Evolutionary conservation across 371 early-diverging fungal genomes (phyloP).

Genomic region (Mucor indicus): DNA sequence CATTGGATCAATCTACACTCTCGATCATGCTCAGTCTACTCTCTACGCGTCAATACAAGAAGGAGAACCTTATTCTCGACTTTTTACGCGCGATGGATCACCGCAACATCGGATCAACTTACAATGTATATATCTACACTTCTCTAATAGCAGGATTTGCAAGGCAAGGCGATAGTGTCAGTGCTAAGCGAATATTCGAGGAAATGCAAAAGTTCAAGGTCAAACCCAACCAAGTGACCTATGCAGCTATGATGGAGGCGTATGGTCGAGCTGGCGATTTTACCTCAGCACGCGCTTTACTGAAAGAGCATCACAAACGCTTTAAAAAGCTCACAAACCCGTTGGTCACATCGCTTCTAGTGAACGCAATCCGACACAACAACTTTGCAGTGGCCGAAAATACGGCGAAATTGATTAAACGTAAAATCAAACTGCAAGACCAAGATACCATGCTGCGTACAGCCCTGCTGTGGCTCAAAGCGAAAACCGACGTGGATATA

Average conservation of each 20-base stretch:
- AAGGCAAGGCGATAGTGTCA: constrained; percentile 22
- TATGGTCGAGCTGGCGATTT: constrained; percentile 39
- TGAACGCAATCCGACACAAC: constrained; percentile 33
- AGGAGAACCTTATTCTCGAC: constrained; percentile 10
- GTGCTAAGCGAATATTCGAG: constrained; percentile 29
- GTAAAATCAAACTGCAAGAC: constrained; percentile 7
- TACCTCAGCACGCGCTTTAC: constrained; percentile 13
- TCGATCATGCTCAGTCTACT: constrained; percentile 26
- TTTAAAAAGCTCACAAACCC: neutral
- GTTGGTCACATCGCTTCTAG: constrained; percentile 31
- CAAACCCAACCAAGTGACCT: constrained; percentile 29
- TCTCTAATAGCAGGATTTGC: constrained; percentile 40
- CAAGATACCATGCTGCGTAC: constrained; percentile 28
- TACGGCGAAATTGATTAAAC: constrained; percentile 1
- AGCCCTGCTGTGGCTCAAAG: constrained; percentile 33
- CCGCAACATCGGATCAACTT: constrained; percentile 2
- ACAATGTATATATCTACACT: constrained; percentile 42
- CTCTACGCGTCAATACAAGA: constrained; percentile 9
- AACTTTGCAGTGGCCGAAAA: constrained; percentile 21
- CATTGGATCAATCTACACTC: constrained; percentile 23
- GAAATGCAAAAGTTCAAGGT: constrained; percentile 34
- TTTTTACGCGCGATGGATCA: constrained; percentile 29
- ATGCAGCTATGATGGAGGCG: constrained; percentile 33
- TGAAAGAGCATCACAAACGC: constrained; percentile 10
- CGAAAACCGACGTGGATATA: constrained; percentile 19